phyloP scores from a whole-genome alignment of 352 stramenopile genomes.

The Globisporangium carolinianum region DNA sequence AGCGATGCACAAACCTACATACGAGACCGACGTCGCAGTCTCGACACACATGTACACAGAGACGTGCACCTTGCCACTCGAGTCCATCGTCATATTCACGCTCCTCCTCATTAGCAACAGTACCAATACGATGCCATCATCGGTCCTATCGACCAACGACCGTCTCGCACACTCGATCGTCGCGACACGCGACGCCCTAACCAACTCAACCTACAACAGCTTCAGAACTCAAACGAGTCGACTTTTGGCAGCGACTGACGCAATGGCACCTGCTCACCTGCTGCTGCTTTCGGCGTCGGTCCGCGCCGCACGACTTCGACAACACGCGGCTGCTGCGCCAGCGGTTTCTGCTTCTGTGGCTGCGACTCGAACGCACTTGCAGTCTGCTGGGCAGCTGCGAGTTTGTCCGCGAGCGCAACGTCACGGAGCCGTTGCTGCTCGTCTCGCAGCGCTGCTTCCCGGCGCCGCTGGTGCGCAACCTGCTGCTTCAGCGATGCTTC shows the following conservation, averaged over 20 bases:
- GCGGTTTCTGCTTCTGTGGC: background rate
- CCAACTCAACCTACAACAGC: too few species aligned
- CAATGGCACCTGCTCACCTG: too few species aligned
- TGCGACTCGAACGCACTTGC: background rate
- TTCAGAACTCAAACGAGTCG: constrained; percentile 10
- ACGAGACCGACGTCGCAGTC: too few species aligned
- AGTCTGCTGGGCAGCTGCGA: constrained; percentile 2
- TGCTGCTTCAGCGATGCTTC: constrained; percentile 64
- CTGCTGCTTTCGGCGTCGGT: background rate
- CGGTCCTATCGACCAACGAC: background rate
- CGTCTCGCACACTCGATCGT: background rate
- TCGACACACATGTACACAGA: too few species aligned
- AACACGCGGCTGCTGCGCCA: constrained; percentile 2
- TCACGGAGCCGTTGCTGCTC: constrained; percentile 37
- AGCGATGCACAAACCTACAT: too few species aligned
- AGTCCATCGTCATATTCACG: too few species aligned
- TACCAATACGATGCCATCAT: too few species aligned
- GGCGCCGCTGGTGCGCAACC: constrained; percentile 48
- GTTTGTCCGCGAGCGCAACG: constrained; percentile 23
- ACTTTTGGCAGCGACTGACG: constrained; percentile 14
- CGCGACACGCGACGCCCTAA: too few species aligned
- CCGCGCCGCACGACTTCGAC: constrained; percentile 27
- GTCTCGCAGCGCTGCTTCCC: constrained; percentile 50
- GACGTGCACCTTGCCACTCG: too few species aligned
- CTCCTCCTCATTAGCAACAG: too few species aligned